These are phyloP conservation scores for Carpinus fangiana DNA, from an alignment of 306 rosid genomes.

Conservation along the genomic window DNA sequence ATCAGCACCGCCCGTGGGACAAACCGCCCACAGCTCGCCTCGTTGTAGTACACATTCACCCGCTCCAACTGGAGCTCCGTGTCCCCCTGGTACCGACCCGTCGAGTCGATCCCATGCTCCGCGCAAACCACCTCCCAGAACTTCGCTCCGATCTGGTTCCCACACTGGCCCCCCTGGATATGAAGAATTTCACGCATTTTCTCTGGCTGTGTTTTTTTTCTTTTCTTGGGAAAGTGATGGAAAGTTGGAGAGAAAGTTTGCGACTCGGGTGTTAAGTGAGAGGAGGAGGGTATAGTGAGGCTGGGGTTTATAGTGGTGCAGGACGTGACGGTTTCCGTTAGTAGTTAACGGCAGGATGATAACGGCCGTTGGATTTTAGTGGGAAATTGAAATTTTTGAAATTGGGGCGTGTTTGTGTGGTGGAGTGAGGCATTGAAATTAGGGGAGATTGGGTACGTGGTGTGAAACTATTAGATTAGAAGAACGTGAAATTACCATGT, in stretches of 20 bases:
- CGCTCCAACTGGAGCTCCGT: conserved; percentile 52
- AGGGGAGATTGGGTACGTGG: neutral
- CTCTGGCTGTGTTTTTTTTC: neutral
- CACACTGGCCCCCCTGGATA: conserved; percentile 58
- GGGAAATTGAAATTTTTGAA: conserved; percentile 19
- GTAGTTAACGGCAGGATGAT: neutral
- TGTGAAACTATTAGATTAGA: neutral
- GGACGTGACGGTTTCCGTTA: conserved; percentile 6
- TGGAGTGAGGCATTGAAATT: neutral
- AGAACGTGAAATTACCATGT: too few relatives aligned
- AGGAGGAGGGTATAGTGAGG: neutral
- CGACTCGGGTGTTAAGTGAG: neutral
- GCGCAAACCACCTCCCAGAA: conserved; percentile 54
- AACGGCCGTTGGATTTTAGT: conserved; percentile 19
- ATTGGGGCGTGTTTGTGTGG: neutral
- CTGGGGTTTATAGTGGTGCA: neutral
- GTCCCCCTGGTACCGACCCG: conserved; percentile 49
- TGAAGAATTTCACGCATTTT: conserved; percentile 67
- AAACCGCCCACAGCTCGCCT: conserved; percentile 59
- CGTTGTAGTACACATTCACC: conserved; percentile 61
- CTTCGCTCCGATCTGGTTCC: conserved; percentile 52
- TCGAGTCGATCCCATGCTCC: conserved; percentile 57
- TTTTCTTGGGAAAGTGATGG: conserved; percentile 23
- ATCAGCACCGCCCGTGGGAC: conserved; percentile 50
- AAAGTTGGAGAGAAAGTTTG: neutral